Evolutionary conservation across 1,139 yeast species (phyloP), one percentile per base, ranked within the genome.

Genomic region (Nakaseomyces glabratus): DNA sequence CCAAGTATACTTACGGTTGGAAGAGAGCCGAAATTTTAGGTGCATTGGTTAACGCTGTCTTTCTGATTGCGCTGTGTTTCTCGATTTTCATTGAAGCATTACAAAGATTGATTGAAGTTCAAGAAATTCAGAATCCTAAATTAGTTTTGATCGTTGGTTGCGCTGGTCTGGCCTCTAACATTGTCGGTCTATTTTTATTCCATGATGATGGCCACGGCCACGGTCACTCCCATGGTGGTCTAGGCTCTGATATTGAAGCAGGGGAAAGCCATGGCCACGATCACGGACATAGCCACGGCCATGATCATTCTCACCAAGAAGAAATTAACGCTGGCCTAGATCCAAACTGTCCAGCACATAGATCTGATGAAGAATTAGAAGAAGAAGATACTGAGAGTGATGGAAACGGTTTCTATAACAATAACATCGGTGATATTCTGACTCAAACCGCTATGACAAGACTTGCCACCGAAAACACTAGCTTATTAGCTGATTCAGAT

Each of bases 11-110:
- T 4, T 88, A 88, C 52, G 97, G 96, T 9, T 84, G 95, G 94
- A 93, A 84, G 61, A 70, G 96, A 52, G 97, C 96, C 5, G 97
- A 84, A 62, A 88, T 86, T 44, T 69, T 85, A 48, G 95, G 95
- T 41, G 98, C 98, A 4, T 68, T 90, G 42, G 73, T 90, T 47
- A 90, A 90, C 54, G 95, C 96, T 2, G 96, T 90, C 10, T 90
- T 90, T 50, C 62, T 90, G 45, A 66, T 90, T 44, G 98, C 97
- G 0, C 69, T 90, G 45, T 90, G 98, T 58, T 79, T 90, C 57
- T 79, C 95, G 25, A 90, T 90, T 52, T 73, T 85, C 49, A 74
- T 90, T 44, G 98, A 90, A 60, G 96, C 98, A 10, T 64, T 90
- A 42, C 96, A 88, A 61, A 69, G 98, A 51, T 73, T 90, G 46